These are phyloP conservation scores for Cydonia oblonga DNA, from an alignment of 331 rosid genomes.

Conservation along the genomic window DNA sequence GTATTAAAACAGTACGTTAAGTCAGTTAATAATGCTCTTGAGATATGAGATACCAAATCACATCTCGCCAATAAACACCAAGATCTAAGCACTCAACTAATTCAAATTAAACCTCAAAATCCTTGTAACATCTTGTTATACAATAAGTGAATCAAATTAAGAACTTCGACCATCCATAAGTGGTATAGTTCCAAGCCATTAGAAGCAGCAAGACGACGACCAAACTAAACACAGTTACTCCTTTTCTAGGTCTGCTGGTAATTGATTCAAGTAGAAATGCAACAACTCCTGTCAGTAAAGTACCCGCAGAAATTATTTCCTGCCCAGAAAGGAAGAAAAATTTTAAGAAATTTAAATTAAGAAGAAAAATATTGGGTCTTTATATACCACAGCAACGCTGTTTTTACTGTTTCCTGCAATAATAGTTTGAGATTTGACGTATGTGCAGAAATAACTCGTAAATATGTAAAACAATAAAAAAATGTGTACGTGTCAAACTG, in stretches of 20 bases:
- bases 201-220: background rate
- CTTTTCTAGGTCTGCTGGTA: background rate
- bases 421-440: no score
- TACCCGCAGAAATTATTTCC: conserved; percentile 12
- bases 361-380: no score
- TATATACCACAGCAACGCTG: no score
- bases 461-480: no score
- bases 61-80: background rate
- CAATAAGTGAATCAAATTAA: background rate
- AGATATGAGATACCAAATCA: background rate
- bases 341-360: no score
- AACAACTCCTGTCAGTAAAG: conserved; percentile 15
- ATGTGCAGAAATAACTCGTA: no score
- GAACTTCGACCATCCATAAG: background rate
- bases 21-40: no score
- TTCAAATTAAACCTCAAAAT: background rate
- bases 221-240: background rate
- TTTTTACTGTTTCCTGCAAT: no score
- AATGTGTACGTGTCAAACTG: background rate
- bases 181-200: background rate
- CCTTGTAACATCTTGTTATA: background rate
- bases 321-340: conserved; percentile 3
- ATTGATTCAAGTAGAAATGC: conserved; percentile 7
- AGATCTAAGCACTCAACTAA: background rate
- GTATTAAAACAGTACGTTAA: no score